These are phyloP conservation scores for Kwoniella shivajii DNA, from an alignment of 1,284 basidiomycete species.

Conservation along the genomic window DNA sequence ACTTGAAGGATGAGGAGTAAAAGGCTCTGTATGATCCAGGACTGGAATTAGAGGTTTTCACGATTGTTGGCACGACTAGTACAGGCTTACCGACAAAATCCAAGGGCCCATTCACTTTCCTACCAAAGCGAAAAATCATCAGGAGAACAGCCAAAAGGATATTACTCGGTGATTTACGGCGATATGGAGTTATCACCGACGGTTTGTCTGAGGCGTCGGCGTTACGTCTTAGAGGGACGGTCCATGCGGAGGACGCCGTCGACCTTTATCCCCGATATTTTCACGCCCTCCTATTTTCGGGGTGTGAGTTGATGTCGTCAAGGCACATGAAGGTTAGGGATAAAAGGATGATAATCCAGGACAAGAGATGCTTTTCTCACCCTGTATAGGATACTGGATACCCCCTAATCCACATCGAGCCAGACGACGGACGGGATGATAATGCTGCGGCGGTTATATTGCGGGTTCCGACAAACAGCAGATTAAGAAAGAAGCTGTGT, in stretches of 20 bases:
- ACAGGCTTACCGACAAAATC: background rate
- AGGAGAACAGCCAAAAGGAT: background rate
- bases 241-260: too few species aligned
- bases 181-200: constrained; percentile 6
- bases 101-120: background rate
- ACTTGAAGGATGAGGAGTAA: constrained; percentile 14
- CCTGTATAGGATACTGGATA: too few species aligned
- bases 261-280: too few species aligned
- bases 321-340: too few species aligned
- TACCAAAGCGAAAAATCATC: background rate
- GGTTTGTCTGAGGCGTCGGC: background rate
- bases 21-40: background rate
- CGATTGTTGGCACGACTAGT: too few species aligned
- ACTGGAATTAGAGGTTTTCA: too few species aligned
- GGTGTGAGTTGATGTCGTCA: too few species aligned
- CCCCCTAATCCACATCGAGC: too few species aligned
- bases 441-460: background rate
- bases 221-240: too few species aligned
- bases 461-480: background rate
- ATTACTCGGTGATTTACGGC: constrained; percentile 11
- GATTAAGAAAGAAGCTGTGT: background rate
- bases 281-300: too few species aligned
- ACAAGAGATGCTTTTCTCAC: too few species aligned
- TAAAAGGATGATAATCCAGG: too few species aligned
- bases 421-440: background rate